Conservation (phyloP, 2,329 filamentous ascomycete species). For the Incumbomyces delicatus region DNA sequence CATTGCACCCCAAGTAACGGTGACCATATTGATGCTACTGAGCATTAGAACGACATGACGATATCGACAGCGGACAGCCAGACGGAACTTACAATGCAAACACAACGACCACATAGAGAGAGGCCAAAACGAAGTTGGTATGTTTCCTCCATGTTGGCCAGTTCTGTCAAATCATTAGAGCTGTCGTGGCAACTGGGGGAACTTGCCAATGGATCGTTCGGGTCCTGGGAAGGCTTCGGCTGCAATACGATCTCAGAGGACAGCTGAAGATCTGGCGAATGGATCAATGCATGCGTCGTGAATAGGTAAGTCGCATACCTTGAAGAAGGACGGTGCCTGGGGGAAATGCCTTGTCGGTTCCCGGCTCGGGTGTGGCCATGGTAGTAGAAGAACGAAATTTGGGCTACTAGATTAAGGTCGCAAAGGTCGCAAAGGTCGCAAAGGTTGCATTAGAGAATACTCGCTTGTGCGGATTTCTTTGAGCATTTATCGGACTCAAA, state of each 20-base stretch:
- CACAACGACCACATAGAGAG: slow-evolving; percentile 35
- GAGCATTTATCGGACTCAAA: too few species aligned
- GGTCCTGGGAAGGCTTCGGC: slow-evolving; percentile 29
- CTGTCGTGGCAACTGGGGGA: too few species aligned
- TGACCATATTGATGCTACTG: slow-evolving; percentile 28
- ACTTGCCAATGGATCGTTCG: slow-evolving; percentile 30
- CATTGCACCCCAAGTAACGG: slow-evolving; percentile 35
- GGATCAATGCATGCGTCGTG: neutral
- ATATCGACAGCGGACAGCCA: neutral
- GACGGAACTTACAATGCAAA: slow-evolving; percentile 26
- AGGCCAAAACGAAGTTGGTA: slow-evolving; percentile 33
- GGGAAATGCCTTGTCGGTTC: neutral
- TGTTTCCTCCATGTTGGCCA: slow-evolving; percentile 35
- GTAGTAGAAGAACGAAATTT: neutral
- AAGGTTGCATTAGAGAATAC: too few species aligned
- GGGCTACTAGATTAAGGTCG: neutral
- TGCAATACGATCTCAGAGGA: slow-evolving; percentile 23
- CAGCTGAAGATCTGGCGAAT: neutral
- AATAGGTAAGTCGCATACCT: neutral
- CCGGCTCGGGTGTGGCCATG: neutral
- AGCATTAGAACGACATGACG: neutral
- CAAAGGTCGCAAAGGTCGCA: too few species aligned
- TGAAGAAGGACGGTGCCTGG: neutral
- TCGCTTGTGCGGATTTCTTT: too few species aligned
- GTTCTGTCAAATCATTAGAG: slow-evolving; percentile 25